These are phyloP conservation scores for Hanseniaspora uvarum DNA, from an alignment of 1,139 yeast genomes.

Conservation along the genomic window DNA sequence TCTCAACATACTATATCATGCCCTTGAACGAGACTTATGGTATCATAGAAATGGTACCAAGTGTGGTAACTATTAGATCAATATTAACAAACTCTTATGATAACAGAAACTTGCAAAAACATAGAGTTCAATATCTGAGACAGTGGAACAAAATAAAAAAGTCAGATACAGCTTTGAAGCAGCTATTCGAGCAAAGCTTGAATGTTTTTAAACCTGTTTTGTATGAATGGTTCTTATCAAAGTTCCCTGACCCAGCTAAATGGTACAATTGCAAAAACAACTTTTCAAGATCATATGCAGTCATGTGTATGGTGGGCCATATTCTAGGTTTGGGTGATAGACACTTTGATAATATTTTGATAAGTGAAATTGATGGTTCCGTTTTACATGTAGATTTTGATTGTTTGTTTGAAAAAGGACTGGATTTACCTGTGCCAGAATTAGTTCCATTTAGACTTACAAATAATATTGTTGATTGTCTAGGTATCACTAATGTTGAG, in stretches of 20 bases:
- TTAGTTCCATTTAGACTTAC: constrained; percentile 89
- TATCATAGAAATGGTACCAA: constrained; percentile 83
- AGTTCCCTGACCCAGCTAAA: constrained; percentile 75
- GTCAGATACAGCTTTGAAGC: constrained; percentile 27
- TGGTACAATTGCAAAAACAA: constrained; percentile 77
- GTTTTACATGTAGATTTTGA: constrained; percentile 93
- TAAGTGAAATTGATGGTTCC: constrained; percentile 65
- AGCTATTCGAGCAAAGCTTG: constrained; percentile 28
- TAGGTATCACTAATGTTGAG: constrained; percentile 84
- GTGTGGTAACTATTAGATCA: constrained; percentile 69
- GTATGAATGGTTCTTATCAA: constrained; percentile 78
- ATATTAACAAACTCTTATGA: constrained; percentile 43
- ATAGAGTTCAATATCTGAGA: constrained; percentile 25
- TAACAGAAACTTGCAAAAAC: constrained; percentile 32
- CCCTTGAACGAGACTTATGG: constrained; percentile 85
- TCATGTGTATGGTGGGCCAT: constrained; percentile 95
- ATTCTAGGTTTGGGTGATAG: constrained; percentile 87
- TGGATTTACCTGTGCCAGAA: constrained; percentile 52
- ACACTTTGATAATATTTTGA: constrained; percentile 81
- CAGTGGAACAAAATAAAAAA: constrained; percentile 27
- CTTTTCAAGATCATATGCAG: constrained; percentile 76
- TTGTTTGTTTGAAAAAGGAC: constrained; percentile 79
- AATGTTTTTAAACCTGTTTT: constrained; percentile 61
- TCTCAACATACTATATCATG: constrained; percentile 77
- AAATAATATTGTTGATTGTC: constrained; percentile 77